phyloP scores from a whole-genome alignment of 805 yeast genomes.

The Zygosaccharomyces bailii region DNA sequence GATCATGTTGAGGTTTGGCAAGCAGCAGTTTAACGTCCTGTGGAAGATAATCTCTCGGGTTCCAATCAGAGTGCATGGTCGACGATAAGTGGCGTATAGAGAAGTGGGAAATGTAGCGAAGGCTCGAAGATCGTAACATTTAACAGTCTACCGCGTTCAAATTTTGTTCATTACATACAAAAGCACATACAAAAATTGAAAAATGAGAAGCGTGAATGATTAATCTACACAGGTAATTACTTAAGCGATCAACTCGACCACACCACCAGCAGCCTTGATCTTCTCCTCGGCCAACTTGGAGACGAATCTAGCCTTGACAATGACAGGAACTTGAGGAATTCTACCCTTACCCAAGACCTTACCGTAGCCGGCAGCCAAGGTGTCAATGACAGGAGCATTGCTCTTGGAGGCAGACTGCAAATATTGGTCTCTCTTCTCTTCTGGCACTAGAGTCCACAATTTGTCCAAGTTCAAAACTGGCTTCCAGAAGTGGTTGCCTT shows the following conservation, averaged over 20 bases:
- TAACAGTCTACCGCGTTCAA: background rate
- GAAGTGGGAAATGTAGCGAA: background rate
- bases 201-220: constrained; percentile 2
- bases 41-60: constrained; percentile 45
- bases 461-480: constrained; percentile 98
- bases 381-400: constrained; percentile 98
- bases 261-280: constrained; percentile 99
- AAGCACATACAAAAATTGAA: background rate
- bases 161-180: background rate
- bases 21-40: constrained; percentile 36
- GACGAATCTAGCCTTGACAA: constrained; percentile 99
- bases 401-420: constrained; percentile 76
- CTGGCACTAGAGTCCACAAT: constrained; percentile 95
- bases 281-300: constrained; percentile 99
- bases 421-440: constrained; percentile 91
- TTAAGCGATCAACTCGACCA: constrained; percentile 98
- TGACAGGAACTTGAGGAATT: constrained; percentile 96
- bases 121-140: background rate
- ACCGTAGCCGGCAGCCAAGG: constrained; percentile 99
- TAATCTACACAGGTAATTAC: constrained; percentile 13
- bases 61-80: constrained; percentile 35
- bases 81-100: background rate
- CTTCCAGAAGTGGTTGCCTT: constrained; percentile 91
- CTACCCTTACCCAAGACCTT: constrained; percentile 99
- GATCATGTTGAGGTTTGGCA: constrained; percentile 36